Evolutionary conservation across 768 basidiomycete species (phyloP).

Genomic region (Boletus speciosus): DNA sequence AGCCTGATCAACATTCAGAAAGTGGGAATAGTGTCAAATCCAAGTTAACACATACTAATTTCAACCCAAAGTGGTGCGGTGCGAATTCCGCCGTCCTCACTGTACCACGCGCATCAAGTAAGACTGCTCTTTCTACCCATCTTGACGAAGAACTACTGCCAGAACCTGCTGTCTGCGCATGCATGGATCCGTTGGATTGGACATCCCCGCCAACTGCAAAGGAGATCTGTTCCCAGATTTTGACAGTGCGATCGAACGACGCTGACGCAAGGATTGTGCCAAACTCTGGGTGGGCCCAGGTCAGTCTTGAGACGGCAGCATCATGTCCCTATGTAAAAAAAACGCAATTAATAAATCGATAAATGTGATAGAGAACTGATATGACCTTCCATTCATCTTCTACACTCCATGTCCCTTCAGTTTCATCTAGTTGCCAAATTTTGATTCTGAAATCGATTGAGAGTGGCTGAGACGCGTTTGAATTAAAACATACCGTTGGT

Average conservation of each 20-base stretch:
- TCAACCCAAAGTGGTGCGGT: constrained; percentile 83
- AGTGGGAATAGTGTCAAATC: background rate
- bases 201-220: constrained; percentile 28
- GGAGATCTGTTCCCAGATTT: constrained; percentile 80
- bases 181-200: constrained; percentile 22
- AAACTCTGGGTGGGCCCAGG: constrained; percentile 93
- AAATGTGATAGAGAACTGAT: background rate
- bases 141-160: constrained; percentile 37
- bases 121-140: constrained; percentile 72
- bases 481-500: constrained; percentile 58
- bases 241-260: constrained; percentile 88
- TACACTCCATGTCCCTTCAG: constrained; percentile 66
- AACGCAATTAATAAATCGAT: background rate
- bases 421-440: constrained; percentile 77
- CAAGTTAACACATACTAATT: constrained; percentile 55
- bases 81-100: constrained; percentile 85
- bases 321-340: constrained; percentile 77
- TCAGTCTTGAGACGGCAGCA: constrained; percentile 76
- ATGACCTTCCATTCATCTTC: constrained; percentile 92
- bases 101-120: constrained; percentile 83
- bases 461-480: constrained; percentile 8
- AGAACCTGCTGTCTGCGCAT: constrained; percentile 8
- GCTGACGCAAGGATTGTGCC: constrained; percentile 83
- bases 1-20: constrained; percentile 48
- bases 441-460: constrained; percentile 54